These are phyloP conservation scores for Amauroascus verrucosus DNA, from an alignment of 2,329 filamentous ascomycete genomes.

Conservation along the genomic window DNA sequence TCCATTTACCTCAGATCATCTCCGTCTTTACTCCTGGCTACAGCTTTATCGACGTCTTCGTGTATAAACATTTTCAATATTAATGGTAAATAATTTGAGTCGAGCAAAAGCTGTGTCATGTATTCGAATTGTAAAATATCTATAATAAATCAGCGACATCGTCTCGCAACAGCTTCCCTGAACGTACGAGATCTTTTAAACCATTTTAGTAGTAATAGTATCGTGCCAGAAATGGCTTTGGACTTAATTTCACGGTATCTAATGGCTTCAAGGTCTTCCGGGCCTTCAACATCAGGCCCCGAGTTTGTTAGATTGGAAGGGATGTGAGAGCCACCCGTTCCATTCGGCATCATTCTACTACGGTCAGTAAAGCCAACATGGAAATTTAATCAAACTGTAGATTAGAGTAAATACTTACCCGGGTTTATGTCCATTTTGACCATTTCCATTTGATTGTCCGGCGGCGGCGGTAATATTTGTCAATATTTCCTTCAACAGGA, in stretches of 20 bases:
- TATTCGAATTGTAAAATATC: conserved; percentile 95
- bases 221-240: conserved; percentile 82
- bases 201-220: conserved; percentile 90
- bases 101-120: conserved; percentile 79
- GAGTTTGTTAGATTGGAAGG: background rate
- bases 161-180: background rate
- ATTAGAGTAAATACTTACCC: conserved; percentile 30
- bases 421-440: conserved; percentile 37
- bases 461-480: conserved; percentile 75
- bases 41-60: conserved; percentile 82
- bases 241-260: conserved; percentile 76
- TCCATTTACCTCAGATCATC: conserved; percentile 63
- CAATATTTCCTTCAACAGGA: conserved; percentile 78
- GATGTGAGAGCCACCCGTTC: background rate
- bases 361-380: background rate
- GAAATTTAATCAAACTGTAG: background rate
- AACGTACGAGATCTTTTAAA: conserved; percentile 81
- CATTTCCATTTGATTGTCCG: conserved; percentile 43
- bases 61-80: conserved; percentile 89
- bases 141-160: conserved; percentile 28
- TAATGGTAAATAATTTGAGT: conserved; percentile 89
- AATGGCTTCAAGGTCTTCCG: conserved; percentile 72
- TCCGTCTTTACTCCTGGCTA: conserved; percentile 75
- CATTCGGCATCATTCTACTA: background rate
- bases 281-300: conserved; percentile 28